Evolutionary conservation across 106 monocot species (phyloP).

Genomic region (Phalaenopsis equestris): DNA sequence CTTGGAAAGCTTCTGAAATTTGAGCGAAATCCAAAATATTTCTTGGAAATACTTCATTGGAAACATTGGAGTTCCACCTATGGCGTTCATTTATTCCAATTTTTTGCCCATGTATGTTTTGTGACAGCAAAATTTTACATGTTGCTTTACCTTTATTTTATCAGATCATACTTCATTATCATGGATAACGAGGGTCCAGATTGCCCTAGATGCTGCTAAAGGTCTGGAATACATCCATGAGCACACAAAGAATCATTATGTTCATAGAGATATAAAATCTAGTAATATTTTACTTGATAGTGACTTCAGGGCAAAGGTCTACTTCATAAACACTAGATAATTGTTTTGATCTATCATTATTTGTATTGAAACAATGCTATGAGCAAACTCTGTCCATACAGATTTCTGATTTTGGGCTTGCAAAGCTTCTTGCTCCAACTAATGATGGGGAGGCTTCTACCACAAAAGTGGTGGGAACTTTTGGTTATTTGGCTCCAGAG

Average conservation of each 20-base stretch:
- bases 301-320: slow-evolving; percentile 83
- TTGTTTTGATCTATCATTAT: neutral
- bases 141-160: neutral
- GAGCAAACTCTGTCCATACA: slow-evolving; percentile 12
- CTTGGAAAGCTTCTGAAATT: neutral
- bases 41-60: neutral
- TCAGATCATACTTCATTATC: slow-evolving; percentile 82
- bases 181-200: slow-evolving; percentile 95
- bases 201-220: slow-evolving; percentile 89
- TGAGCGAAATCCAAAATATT: neutral
- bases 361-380: neutral
- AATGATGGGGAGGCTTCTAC: slow-evolving; percentile 71
- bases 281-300: slow-evolving; percentile 93
- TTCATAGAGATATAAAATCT: slow-evolving; percentile 93
- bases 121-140: neutral
- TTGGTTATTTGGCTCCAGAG: slow-evolving; percentile 98
- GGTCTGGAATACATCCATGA: slow-evolving; percentile 98
- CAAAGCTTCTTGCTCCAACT: slow-evolving; percentile 69
- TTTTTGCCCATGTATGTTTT: neutral
- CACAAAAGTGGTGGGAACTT: slow-evolving; percentile 92
- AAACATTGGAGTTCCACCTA: neutral
- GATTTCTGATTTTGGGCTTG: slow-evolving; percentile 99
- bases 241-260: slow-evolving; percentile 93
- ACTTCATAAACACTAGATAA: neutral
- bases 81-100: neutral